Percentiles rank a stretch among this genome's conserved stretches.
Conservation (phyloP, 106 monocot species). For the Dendrobium nobile region DNA sequence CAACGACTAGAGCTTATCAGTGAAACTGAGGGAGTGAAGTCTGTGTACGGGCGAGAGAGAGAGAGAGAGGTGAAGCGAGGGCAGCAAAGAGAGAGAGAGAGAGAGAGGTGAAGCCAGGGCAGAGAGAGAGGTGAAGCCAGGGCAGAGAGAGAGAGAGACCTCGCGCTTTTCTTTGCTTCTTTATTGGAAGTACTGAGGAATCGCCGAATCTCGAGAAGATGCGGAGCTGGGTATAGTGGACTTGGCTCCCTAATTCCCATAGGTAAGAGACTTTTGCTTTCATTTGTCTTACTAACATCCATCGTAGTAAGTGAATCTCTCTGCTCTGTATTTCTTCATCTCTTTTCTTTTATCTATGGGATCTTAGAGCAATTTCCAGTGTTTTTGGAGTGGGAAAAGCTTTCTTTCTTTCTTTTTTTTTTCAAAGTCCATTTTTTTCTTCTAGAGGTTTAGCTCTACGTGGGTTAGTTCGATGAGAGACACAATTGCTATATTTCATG, state of each 20-base stretch:
- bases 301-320: neutral
- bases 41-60: neutral
- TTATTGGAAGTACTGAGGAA: conserved; percentile 12
- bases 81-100: neutral
- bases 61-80: no score
- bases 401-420: conserved; percentile 3
- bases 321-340: neutral
- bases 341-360: neutral
- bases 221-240: neutral
- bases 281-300: neutral
- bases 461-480: conserved; percentile 4
- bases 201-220: conserved; percentile 20
- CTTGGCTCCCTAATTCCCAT: conserved; percentile 1
- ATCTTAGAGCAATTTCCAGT: neutral
- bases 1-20: neutral
- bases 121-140: neutral
- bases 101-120: neutral
- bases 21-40: neutral
- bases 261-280: conserved; percentile 10
- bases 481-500: conserved; percentile 1
- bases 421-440: neutral
- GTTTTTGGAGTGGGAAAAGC: conserved; percentile 6
- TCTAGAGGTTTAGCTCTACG: neutral
- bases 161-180: conserved; percentile 6
- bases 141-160: neutral